Base-by-base conservation (phyloP, 345 rosid species). In the Citropsis articulata region DNA sequence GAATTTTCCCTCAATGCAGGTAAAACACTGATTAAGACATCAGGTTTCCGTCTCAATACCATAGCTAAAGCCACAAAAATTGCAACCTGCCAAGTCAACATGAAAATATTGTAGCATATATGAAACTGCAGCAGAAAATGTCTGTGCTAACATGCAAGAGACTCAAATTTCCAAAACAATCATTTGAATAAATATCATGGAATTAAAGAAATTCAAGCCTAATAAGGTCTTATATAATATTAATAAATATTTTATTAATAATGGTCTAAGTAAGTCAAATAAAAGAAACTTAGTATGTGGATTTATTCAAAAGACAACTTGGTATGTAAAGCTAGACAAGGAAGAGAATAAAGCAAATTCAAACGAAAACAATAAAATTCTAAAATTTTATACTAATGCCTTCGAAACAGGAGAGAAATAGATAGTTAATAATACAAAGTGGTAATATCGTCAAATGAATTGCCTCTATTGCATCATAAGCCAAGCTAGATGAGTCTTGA, bases 31-130 rank as follows among this genome's bases (percentile, higher is more conserved):
- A 85, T 82, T 77, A 93, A 83, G 42, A 88, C 89, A 88, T 93
- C 97, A 81, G 95, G 95, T 77, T 90, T 93, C 68, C 93, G 89
- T 50, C 91, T 84, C 83, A 93, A 72, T 40, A 90, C 93, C 90
- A 92, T 86, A 45, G 93, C 95, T 66, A 92, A 80, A 66, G 82
- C 91, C 83, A 89, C 89, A 88, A 92, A 92, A 72, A 92, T 89
- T 7, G 92, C 97, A 77, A 88, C 95, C 97, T 92, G 88, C 69
- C 21, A 63, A 71, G 73, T 70, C 21, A 69, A 59, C 28, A 35
- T 31, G 70, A 67, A 25, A 31, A 45, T 38, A 40, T 4, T 35
- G 24, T 66, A 64, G n/a, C 36, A 19, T 16, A 40, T 33, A 67
- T 31, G 50, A 35, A 66, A 36, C 48, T 65, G 31, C 21, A 2